Evolutionary conservation across 2,329 filamentous ascomycete species (phyloP), one percentile per base, ranked within the genome.

Genomic region (Ophiosphaerella korrae): DNA sequence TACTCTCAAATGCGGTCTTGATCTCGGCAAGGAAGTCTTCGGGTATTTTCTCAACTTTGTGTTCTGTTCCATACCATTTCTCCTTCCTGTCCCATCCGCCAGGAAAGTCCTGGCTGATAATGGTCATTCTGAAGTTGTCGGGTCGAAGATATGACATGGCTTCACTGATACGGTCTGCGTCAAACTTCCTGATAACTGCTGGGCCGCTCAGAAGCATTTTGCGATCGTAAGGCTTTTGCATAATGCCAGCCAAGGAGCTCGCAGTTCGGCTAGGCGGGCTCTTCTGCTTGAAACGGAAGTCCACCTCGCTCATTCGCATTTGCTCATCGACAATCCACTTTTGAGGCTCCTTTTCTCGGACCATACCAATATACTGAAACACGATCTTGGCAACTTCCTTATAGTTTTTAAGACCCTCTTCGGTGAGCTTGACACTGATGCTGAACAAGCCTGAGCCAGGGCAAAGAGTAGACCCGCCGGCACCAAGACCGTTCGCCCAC

Each of bases 31-130:
- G 79, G 62, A 97, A 87, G 14, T 92, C 86, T 12, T 81, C 70
- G 0, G 92, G 87, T 32, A 99, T 89, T 67, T 86, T 88, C 68
- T 95, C 89, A 29, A 87, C 82, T 57, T 86, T 89, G 75, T 97
- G 96, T 67, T 97, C 92, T 0, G 94, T 99, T 7, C 93, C 93
- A 64, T 99, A 99, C 94, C 94, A 99, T 70, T 92, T 91, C 77
- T 99, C 94, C 68, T 89, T 95, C 71, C 87, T 78, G 58, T 95
- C 83, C 90, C 91, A 97, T 44, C 85, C 82, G 0, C 91, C 92
- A 0, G 92, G 92, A 60, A 87, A 89, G 7, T 89, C 88, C 67
- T 92, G 89, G 21, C 91, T 93, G 24, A 95, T 85, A 42, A 97
- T 81, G 1, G 85, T 87, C 72, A 97, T 82, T 26, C 90, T 85